Evolutionary conservation across 352 stramenopile genomes (phyloP).

Genomic region (Pythium phragmiticola): DNA sequence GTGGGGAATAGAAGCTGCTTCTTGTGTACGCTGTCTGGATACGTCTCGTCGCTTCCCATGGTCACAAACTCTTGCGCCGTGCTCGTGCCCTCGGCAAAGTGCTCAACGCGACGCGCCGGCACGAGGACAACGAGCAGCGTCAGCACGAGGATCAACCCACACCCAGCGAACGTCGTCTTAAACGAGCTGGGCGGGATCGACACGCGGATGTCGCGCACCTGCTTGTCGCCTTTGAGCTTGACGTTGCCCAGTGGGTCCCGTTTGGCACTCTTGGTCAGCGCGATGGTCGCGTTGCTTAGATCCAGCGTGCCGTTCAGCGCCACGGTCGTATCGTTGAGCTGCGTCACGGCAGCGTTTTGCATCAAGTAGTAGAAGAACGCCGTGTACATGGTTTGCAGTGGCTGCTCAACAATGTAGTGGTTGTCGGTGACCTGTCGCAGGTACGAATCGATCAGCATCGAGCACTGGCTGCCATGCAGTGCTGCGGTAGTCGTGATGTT

Average conservation of each 20-base stretch:
- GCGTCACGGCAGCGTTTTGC: slow-evolving; percentile 35
- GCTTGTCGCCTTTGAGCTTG: slow-evolving; percentile 28
- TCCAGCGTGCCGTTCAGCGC: not conserved
- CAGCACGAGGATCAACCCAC: slow-evolving; percentile 6
- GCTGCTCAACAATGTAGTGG: slow-evolving; percentile 42
- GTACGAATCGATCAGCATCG: slow-evolving; percentile 47
- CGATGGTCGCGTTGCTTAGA: not conserved
- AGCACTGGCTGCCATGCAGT: slow-evolving; percentile 35
- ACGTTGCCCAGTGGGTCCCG: slow-evolving; percentile 11
- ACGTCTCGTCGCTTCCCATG: slow-evolving; percentile 8
- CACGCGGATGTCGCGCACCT: slow-evolving; percentile 22
- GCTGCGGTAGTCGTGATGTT: slow-evolving; percentile 4
- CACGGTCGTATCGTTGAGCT: slow-evolving; percentile 18
- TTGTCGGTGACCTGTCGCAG: slow-evolving; percentile 43
- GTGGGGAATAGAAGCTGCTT: slow-evolving; percentile 16
- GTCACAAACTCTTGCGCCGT: slow-evolving; percentile 14
- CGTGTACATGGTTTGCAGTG: slow-evolving; percentile 47
- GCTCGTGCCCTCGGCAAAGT: slow-evolving; percentile 10
- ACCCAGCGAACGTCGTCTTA: slow-evolving; percentile 9
- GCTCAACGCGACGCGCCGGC: slow-evolving; percentile 1
- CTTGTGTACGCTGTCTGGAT: slow-evolving; percentile 19
- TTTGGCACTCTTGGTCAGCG: not conserved
- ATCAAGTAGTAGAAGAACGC: slow-evolving; percentile 55
- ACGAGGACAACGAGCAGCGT: slow-evolving; percentile 3
- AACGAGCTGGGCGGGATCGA: slow-evolving; percentile 14